phyloP scores from a whole-genome alignment of 2,329 filamentous ascomycete genomes.

The Ophiostoma populinum region DNA sequence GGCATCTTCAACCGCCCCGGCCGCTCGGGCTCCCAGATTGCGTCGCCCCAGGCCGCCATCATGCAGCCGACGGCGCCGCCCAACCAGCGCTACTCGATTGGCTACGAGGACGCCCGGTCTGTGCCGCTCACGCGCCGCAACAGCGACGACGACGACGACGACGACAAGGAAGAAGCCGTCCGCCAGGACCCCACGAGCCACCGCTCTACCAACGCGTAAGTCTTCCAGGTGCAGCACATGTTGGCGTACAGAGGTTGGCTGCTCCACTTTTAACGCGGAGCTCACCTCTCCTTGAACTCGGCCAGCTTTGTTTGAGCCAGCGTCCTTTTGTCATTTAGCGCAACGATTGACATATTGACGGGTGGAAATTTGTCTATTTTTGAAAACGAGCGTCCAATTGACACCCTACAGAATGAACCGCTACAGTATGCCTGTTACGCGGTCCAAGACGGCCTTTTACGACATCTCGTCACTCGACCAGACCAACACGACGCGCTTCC shows the following conservation, averaged over 20 bases:
- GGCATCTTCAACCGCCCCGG: constrained; percentile 56
- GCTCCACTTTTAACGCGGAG: no score
- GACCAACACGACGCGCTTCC: constrained; percentile 69
- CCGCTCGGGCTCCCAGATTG: constrained; percentile 62
- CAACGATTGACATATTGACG: no score
- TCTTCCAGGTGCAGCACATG: constrained; percentile 21
- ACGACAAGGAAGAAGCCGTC: constrained; percentile 65
- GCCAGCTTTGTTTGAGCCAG: no score
- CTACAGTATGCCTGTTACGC: constrained; percentile 83
- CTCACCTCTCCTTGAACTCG: no score
- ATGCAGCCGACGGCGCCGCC: constrained; percentile 21
- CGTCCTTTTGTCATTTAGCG: no score
- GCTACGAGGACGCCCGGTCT: constrained; percentile 55
- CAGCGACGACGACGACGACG: constrained; percentile 79
- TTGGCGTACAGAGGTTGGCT: no score
- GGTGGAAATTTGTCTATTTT: no score
- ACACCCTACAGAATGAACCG: constrained; percentile 51
- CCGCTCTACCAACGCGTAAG: constrained; percentile 64
- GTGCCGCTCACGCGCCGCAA: constrained; percentile 76
- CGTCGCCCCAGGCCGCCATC: constrained; percentile 54
- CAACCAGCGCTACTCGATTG: constrained; percentile 28
- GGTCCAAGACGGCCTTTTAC: constrained; percentile 48
- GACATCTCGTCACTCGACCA: constrained; percentile 53
- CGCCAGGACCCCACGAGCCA: constrained; percentile 53
- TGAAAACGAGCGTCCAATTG: constrained; percentile 6